These are phyloP conservation scores for Claviceps purpurea DNA, from an alignment of 2,329 filamentous ascomycete genomes.

Conservation along the genomic window DNA sequence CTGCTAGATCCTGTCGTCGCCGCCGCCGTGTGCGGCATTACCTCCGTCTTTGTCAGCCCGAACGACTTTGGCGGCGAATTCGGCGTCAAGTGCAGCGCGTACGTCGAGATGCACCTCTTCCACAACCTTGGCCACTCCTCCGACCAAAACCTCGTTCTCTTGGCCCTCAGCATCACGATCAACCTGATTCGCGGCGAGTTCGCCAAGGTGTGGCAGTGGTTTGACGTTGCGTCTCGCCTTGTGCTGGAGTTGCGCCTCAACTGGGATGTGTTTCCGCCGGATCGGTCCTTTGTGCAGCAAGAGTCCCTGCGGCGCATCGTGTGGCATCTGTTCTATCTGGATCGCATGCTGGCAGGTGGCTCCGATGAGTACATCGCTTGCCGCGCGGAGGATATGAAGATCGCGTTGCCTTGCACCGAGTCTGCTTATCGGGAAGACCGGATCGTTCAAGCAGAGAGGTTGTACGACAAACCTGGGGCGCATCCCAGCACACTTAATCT, in stretches of 20 bases:
- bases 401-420: slow-evolving; percentile 23
- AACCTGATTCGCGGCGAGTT: slow-evolving; percentile 23
- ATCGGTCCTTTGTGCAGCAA: slow-evolving; percentile 20
- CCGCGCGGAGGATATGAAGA: slow-evolving; percentile 24
- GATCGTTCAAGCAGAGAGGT: slow-evolving; percentile 17
- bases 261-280: slow-evolving; percentile 20
- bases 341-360: slow-evolving; percentile 24
- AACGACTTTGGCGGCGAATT: slow-evolving; percentile 21
- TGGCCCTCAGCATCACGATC: slow-evolving; percentile 22
- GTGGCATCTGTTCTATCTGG: slow-evolving; percentile 26
- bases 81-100: slow-evolving; percentile 22
- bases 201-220: slow-evolving; percentile 27
- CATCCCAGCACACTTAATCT: slow-evolving; percentile 15
- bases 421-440: slow-evolving; percentile 19
- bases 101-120: slow-evolving; percentile 27
- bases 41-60: slow-evolving; percentile 22
- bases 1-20: slow-evolving; percentile 21
- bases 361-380: slow-evolving; percentile 27
- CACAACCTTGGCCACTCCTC: slow-evolving; percentile 25
- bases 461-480: slow-evolving; percentile 17
- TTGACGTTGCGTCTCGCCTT: slow-evolving; percentile 22
- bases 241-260: slow-evolving; percentile 26
- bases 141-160: slow-evolving; percentile 20
- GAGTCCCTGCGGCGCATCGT: slow-evolving; percentile 23
- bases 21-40: slow-evolving; percentile 25